Conservation (phyloP, 768 basidiomycete species). For the Boletus subparvulus region DNA sequence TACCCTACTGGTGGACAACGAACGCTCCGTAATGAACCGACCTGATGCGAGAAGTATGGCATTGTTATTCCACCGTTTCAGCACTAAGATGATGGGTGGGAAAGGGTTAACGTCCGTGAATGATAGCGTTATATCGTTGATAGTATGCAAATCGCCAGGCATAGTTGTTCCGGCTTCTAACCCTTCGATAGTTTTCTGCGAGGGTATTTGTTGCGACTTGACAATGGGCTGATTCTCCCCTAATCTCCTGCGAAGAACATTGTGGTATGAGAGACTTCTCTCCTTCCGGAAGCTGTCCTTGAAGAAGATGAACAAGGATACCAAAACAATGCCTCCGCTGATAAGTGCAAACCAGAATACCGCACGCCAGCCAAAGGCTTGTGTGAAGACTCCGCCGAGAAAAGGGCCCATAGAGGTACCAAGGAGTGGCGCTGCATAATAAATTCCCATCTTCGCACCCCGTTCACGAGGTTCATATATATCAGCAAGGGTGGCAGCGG, state of each 20-base stretch:
- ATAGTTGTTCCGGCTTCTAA: constrained; percentile 7
- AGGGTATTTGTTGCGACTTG: constrained; percentile 8
- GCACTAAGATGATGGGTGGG: constrained; percentile 55
- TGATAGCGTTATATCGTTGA: constrained; percentile 49
- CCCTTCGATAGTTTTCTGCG: not conserved
- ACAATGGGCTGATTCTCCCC: constrained; percentile 17
- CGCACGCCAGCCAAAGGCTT: constrained; percentile 74
- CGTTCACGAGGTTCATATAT: constrained; percentile 77
- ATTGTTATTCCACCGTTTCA: constrained; percentile 66
- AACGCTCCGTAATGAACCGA: not conserved
- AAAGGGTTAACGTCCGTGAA: constrained; percentile 73
- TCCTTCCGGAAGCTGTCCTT: constrained; percentile 82
- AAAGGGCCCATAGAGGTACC: constrained; percentile 69
- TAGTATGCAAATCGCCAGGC: not conserved
- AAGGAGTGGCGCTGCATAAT: constrained; percentile 77
- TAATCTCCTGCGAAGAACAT: constrained; percentile 49
- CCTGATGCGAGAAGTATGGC: constrained; percentile 45
- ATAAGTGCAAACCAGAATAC: constrained; percentile 83
- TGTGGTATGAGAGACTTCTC: constrained; percentile 78
- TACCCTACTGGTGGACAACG: not conserved
- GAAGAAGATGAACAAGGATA: constrained; percentile 64
- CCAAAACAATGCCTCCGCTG: constrained; percentile 51
- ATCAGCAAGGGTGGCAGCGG: constrained; percentile 77
- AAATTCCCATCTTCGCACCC: constrained; percentile 82
- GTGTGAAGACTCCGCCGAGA: constrained; percentile 65